phyloP scores from a whole-genome alignment of 306 rosid species.

The Rosa rugosa region DNA sequence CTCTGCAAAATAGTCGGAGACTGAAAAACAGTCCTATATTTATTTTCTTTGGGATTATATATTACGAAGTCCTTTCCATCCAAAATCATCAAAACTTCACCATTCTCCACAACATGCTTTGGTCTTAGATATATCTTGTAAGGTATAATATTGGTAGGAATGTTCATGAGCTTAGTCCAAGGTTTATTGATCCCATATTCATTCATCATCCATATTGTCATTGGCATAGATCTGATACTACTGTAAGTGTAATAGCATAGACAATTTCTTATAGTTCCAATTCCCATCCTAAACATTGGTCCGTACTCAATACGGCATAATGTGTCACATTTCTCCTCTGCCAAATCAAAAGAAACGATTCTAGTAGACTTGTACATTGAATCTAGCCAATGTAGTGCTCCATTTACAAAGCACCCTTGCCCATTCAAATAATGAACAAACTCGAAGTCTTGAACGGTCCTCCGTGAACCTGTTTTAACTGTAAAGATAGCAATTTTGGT shows the following conservation, averaged over 20 bases:
- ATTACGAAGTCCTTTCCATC: background rate
- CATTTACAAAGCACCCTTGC: background rate
- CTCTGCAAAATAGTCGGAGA: background rate
- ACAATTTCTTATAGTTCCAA: background rate
- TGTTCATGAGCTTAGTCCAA: slow-evolving; percentile 1
- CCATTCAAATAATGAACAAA: background rate
- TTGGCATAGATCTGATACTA: background rate
- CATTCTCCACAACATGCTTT: background rate
- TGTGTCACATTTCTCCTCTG: background rate
- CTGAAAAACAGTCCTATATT: background rate
- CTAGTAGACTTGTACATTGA: background rate
- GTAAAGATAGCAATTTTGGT: background rate
- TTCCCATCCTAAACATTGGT: background rate
- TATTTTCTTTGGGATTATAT: background rate
- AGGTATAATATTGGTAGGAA: background rate
- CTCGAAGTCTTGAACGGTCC: background rate
- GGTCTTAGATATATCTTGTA: background rate
- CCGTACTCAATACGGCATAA: background rate
- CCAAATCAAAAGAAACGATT: background rate
- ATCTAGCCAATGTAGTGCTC: slow-evolving; percentile 12
- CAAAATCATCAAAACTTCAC: background rate
- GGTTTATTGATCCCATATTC: background rate
- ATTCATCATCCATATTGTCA: background rate
- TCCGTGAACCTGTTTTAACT: background rate
- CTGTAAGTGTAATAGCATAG: background rate